Base-by-base conservation (phyloP, 257 asterid genomes). In the Fraxinus anomala region DNA sequence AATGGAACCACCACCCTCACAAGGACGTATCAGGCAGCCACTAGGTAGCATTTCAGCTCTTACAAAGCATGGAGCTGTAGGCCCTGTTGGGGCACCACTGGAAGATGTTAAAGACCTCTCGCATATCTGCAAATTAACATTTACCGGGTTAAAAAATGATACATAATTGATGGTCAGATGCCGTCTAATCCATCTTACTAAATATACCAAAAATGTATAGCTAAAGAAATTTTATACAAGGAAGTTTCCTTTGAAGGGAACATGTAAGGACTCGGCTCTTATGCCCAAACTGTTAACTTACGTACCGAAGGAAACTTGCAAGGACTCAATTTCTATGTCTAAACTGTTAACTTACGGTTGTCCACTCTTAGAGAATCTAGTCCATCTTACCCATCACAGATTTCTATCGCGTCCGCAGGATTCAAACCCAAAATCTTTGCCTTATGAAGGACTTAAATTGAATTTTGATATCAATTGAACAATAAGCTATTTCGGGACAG, bases 1-100 rank as follows among this genome's bases (percentile, higher is more conserved):
- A 24, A 92, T 89, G 51, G 98, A 95, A 70, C 99, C 98, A 36
- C 99, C 98, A 33, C 99, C 99, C 78, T 93, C 99, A 84, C 98
- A 93, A 40, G 98, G 92, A 33, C 97, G 89, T 74, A 95, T 86
- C 67, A 93, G 89, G 86, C 87, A 95, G 36, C 99, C 99, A 79
- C 97, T 90, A 0, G 99, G 97, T 28, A 95, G 85, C 93, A 95
- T 87, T 84, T 91, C 97, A 75, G 96, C 97, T 86, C 99, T 87
- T 68, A 80, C 90, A 82, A 93, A 95, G 87, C 93, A 87, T 39
- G 94, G 83, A 24, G 92, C 74, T 3, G 93, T 84, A 68, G 97
- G 97, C 16, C 96, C 99, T 51, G 91, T 73, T 11, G 98, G 99
- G 73, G 97, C 98, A 76, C 97, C 98, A 36, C 89, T 89, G 7